phyloP scores from a whole-genome alignment of 495 filamentous ascomycete species.

The Pyrenula aspistea region DNA sequence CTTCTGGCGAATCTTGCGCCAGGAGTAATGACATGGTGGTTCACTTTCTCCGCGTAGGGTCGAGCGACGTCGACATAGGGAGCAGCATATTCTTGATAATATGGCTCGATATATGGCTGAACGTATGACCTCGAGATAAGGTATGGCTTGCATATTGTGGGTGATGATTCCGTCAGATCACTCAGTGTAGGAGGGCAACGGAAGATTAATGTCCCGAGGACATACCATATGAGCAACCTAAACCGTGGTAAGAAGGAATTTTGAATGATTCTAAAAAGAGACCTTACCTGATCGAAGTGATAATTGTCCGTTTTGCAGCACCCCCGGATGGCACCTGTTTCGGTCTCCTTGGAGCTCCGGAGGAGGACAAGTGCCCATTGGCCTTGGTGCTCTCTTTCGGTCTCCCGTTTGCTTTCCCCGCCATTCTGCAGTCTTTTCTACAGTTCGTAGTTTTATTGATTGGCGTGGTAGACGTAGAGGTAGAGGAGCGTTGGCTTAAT shows the following conservation, averaged over 20 bases:
- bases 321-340: neutral
- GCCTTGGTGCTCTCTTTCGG: neutral
- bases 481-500: no score
- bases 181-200: slow-evolving; percentile 64
- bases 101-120: slow-evolving; percentile 68
- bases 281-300: neutral
- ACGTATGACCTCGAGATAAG: slow-evolving; percentile 56
- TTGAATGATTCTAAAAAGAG: neutral
- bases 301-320: neutral
- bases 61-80: slow-evolving; percentile 67
- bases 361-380: neutral
- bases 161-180: slow-evolving; percentile 55
- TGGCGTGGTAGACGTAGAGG: no score
- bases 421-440: neutral
- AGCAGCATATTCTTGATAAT: slow-evolving; percentile 73
- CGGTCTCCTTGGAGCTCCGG: neutral
- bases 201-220: slow-evolving; percentile 64
- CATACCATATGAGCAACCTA: slow-evolving; percentile 79
- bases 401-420: neutral
- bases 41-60: slow-evolving; percentile 59
- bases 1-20: slow-evolving; percentile 47
- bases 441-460: neutral
- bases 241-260: slow-evolving; percentile 2
- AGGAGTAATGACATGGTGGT: slow-evolving; percentile 56
- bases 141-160: slow-evolving; percentile 75